Evolutionary conservation across 495 filamentous ascomycete species (phyloP), one percentile per base, ranked within the genome.

Genomic region (Aspergillus hancockii): DNA sequence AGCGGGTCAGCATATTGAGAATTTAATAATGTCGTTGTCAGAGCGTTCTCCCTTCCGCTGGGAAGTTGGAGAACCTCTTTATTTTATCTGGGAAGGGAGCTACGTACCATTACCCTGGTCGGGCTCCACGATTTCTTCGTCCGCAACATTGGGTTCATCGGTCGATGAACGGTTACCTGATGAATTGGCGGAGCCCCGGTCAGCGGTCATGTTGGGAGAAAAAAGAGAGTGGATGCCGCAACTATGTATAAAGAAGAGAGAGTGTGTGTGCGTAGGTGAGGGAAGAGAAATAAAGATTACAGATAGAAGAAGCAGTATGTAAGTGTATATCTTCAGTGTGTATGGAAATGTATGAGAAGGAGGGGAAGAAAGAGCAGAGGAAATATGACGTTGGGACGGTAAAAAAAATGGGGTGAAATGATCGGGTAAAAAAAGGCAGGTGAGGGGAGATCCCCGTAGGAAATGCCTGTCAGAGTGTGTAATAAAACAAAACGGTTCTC

Each of bases 121-220:
- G 32, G 88, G 79, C 72, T 92, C 90, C 55, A 93, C 87, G 40
- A 95, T 91, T 49, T 95, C 76, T 32, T 75, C 79, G 54, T 73
- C 75, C 43, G 61, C 73, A 38, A 62, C 60, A 41, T 70, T 70
- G 51, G 66, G 63, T 52, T 84, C 82, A 34, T 87, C 84, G 60
- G 67, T 67, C 10, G 84, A 85, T n/a, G 82, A 84, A 62, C 78
- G 78, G 64, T 68, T 78, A 67, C 81, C 81, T 83, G 69, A 54
- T 45, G 36, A 58, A 59, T 64, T 60, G 38, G 65, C 60, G 49
- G 57, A 67, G 57, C 56, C 58, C 66, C 64, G 60, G 67, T 73
- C 66, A 71, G 72, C 61, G 36, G 65, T 66, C 72, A 78, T 78
- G 64, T 59, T 74, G 63, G 45, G 45, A 25, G 30, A 21, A 12